Percentiles rank a stretch among this genome's conserved stretches.
These are phyloP conservation scores for Gnomoniopsis smithogilvyi DNA, from an alignment of 2,329 filamentous ascomycete genomes.

Conservation along the genomic window DNA sequence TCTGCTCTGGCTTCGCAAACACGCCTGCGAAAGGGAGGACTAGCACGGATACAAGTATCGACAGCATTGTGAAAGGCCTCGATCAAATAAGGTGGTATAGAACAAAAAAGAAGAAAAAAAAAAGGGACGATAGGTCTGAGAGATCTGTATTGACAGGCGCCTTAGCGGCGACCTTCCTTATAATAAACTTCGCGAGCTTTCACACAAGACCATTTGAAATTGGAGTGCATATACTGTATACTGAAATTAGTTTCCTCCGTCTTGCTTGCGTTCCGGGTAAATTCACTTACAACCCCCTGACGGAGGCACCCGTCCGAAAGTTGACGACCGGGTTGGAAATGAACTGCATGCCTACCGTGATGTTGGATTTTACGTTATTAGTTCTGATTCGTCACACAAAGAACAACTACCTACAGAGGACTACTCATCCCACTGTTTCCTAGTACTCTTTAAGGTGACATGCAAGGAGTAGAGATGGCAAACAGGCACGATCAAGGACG, in stretches of 20 bases:
- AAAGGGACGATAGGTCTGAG: too few relatives aligned
- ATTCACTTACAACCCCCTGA: neutral
- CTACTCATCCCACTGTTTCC: too few relatives aligned
- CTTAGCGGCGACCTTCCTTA: neutral
- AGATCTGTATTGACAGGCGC: too few relatives aligned
- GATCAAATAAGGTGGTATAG: too few relatives aligned
- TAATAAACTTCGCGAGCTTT: neutral
- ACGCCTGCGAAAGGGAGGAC: neutral
- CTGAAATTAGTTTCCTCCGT: neutral
- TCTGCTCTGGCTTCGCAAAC: constrained; percentile 42
- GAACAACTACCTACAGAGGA: too few relatives aligned
- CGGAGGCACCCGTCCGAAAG: constrained; percentile 10
- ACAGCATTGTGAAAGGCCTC: constrained; percentile 4
- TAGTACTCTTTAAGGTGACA: too few relatives aligned
- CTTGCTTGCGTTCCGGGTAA: constrained; percentile 7
- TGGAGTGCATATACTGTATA: neutral
- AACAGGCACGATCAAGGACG: neutral
- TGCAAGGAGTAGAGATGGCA: neutral
- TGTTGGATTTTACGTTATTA: too few relatives aligned
- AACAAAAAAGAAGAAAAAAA: neutral
- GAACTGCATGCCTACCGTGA: neutral
- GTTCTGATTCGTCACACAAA: too few relatives aligned
- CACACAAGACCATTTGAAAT: neutral
- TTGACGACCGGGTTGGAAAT: neutral
- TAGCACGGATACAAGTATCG: neutral